Evolutionary conservation across 495 filamentous ascomycete genomes (phyloP).

Genomic region (Penicillium paradoxum): DNA sequence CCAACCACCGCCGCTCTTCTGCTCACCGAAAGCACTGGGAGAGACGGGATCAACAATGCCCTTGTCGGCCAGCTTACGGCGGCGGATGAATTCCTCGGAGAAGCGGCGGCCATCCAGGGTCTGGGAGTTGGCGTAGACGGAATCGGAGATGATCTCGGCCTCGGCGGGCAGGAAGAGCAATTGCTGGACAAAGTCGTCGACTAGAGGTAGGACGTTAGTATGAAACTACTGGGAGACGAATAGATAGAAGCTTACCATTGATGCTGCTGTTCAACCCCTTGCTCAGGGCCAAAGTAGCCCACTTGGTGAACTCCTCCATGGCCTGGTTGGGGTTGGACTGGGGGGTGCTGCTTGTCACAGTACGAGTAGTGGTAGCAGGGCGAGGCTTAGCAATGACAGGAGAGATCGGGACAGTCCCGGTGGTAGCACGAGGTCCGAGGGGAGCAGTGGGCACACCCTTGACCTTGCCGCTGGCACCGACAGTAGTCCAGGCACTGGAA

Average conservation of each 20-base stretch:
- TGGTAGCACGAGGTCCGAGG: conserved; percentile 53
- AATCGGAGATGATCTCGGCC: conserved; percentile 75
- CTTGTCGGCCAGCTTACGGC: conserved; percentile 86
- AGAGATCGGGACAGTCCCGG: conserved; percentile 42
- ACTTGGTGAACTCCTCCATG: conserved; percentile 88
- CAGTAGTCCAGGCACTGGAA: conserved; percentile 83
- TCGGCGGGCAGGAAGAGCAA: conserved; percentile 73
- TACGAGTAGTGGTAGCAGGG: conserved; percentile 24
- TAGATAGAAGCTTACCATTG: conserved; percentile 41
- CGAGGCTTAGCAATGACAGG: conserved; percentile 32
- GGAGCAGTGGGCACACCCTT: conserved; percentile 63
- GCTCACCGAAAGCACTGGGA: conserved; percentile 40
- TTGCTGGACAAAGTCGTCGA: conserved; percentile 72
- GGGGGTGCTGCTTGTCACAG: conserved; percentile 33
- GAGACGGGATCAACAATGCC: conserved; percentile 62
- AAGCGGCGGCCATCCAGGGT: conserved; percentile 90
- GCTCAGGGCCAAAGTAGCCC: conserved; percentile 71
- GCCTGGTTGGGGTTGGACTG: conserved; percentile 51
- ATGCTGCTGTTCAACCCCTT: conserved; percentile 57
- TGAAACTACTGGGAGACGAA: conserved; percentile 1
- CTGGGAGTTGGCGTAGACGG: conserved; percentile 76
- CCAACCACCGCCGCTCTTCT: conserved; percentile 68
- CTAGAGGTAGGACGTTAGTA: conserved; percentile 39
- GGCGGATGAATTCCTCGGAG: conserved; percentile 87
- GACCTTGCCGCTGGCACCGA: conserved; percentile 88